Evolutionary conservation across 345 rosid species (phyloP).

Genomic region (Boechera retrofracta): DNA sequence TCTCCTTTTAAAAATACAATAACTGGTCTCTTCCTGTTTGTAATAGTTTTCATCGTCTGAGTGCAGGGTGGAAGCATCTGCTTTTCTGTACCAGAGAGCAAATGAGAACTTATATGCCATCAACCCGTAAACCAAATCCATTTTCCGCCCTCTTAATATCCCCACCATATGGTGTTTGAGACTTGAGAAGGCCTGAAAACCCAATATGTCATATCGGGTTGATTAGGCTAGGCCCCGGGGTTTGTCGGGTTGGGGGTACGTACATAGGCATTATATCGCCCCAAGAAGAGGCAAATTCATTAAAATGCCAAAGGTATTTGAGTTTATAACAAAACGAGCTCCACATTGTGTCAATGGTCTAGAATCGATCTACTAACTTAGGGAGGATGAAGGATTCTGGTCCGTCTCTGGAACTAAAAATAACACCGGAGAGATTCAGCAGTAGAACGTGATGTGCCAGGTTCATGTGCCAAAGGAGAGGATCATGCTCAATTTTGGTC

Average conservation of each 20-base stretch:
- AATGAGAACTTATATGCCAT: constrained; percentile 84
- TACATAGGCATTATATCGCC: constrained; percentile 37
- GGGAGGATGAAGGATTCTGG: constrained; percentile 23
- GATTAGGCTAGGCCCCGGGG: constrained; percentile 16
- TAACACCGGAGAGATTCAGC: constrained; percentile 20
- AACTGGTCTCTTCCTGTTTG: constrained; percentile 3
- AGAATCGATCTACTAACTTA: constrained; percentile 18
- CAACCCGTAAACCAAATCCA: constrained; percentile 60
- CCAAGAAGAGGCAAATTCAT: constrained; percentile 13
- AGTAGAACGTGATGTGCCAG: constrained; percentile 16
- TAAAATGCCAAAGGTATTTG: constrained; percentile 15
- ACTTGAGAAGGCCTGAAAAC: constrained; percentile 27
- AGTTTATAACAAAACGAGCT: constrained; percentile 12
- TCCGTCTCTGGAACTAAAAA: constrained; percentile 2
- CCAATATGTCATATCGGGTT: constrained; percentile 24
- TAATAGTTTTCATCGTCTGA: constrained; percentile 29
- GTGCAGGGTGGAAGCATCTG: constrained; percentile 99
- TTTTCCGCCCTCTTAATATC: background rate
- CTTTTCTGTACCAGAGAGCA: constrained; percentile 95
- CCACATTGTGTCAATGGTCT: background rate
- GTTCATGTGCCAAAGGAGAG: constrained; percentile 6
- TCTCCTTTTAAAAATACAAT: background rate
- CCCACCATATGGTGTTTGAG: constrained; percentile 16
- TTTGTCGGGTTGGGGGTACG: constrained; percentile 20
- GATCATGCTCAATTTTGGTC: constrained; percentile 14